Evolutionary conservation across 2,329 filamentous ascomycete genomes (phyloP).

Genomic region (Tolypocladium guangdongense): DNA sequence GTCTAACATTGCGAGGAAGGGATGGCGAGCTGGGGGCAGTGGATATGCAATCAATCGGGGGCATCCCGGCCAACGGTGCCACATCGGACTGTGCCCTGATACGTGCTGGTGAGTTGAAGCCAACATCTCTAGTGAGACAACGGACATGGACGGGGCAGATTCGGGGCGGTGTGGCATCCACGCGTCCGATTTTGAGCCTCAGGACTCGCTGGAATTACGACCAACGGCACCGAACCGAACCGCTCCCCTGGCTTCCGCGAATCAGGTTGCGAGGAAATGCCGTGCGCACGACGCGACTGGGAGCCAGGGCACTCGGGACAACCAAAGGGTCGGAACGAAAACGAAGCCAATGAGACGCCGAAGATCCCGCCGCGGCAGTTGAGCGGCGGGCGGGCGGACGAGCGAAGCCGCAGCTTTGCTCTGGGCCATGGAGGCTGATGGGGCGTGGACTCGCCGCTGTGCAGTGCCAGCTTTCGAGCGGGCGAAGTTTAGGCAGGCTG

Average conservation of each 20-base stretch:
- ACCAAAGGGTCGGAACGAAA: background rate
- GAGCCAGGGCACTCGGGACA: background rate
- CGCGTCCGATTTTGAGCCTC: background rate
- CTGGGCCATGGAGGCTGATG: background rate
- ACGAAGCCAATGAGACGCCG: background rate
- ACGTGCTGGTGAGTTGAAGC: background rate
- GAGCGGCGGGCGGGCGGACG: background rate
- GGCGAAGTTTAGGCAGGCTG: background rate
- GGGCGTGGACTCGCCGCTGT: background rate
- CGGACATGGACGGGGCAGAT: background rate
- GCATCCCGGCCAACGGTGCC: background rate
- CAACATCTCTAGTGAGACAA: background rate
- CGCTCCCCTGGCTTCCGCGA: background rate
- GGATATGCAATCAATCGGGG: background rate
- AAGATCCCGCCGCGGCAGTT: background rate
- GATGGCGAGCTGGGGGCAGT: background rate
- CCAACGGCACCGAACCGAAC: background rate
- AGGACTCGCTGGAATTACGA: background rate
- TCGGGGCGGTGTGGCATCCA: background rate
- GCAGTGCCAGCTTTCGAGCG: background rate
- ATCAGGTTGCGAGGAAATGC: background rate
- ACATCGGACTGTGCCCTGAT: background rate
- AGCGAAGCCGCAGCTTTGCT: background rate
- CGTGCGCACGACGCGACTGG: background rate
- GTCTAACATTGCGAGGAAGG: background rate